phyloP scores from a whole-genome alignment of 768 basidiomycete genomes.

The Rossbeevera mucosa region DNA sequence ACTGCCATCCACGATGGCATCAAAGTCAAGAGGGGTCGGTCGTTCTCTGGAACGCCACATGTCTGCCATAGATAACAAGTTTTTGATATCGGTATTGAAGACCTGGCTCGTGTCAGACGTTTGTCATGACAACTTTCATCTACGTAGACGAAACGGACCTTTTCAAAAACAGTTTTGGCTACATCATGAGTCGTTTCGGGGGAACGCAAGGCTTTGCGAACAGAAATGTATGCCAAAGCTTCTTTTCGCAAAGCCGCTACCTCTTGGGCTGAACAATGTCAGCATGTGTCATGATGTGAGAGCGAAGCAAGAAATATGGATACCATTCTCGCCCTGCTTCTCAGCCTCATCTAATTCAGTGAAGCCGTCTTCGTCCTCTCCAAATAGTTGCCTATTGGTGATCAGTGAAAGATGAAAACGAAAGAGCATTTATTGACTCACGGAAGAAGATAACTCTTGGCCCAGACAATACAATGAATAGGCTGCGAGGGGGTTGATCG shows the following conservation, averaged over 20 bases:
- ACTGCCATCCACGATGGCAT: slow-evolving; percentile 61
- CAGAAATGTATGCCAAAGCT: slow-evolving; percentile 80
- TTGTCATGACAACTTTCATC: slow-evolving; percentile 1
- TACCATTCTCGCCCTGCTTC: slow-evolving; percentile 91
- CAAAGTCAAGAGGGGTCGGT: slow-evolving; percentile 79
- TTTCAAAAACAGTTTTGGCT: slow-evolving; percentile 74
- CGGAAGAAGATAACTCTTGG: slow-evolving; percentile 94
- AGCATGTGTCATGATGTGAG: background rate
- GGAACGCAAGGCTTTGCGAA: slow-evolving; percentile 63
- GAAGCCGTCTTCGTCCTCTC: slow-evolving; percentile 81
- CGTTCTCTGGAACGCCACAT: slow-evolving; percentile 95
- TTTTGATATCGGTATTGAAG: slow-evolving; percentile 81
- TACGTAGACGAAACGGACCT: slow-evolving; percentile 44
- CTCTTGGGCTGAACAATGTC: slow-evolving; percentile 62
- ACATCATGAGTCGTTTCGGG: slow-evolving; percentile 40
- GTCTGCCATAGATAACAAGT: slow-evolving; percentile 87
- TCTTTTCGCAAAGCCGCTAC: slow-evolving; percentile 88
- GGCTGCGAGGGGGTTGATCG: slow-evolving; percentile 95
- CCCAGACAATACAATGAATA: slow-evolving; percentile 99
- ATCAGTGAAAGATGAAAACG: background rate
- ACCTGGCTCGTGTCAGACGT: slow-evolving; percentile 47
- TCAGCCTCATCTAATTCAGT: slow-evolving; percentile 89
- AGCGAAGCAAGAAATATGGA: slow-evolving; percentile 11
- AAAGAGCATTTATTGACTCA: slow-evolving; percentile 34
- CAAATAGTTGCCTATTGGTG: slow-evolving; percentile 76